phyloP scores from a whole-genome alignment of 2,329 filamentous ascomycete genomes.

The Fusarium falciforme region DNA sequence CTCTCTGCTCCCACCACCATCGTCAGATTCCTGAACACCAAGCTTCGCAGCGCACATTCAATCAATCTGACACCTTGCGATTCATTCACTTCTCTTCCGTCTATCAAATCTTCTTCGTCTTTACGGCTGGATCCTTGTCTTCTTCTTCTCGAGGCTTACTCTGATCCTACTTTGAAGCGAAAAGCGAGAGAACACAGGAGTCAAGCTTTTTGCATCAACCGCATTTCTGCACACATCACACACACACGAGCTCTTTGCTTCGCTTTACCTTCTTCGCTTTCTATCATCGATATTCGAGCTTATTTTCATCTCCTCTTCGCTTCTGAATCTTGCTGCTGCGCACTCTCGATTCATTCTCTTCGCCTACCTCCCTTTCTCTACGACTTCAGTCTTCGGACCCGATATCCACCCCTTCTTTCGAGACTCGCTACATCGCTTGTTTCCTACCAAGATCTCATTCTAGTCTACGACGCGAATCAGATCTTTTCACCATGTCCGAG shows the following conservation, averaged over 20 bases:
- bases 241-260: background rate
- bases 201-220: background rate
- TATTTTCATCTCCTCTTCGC: background rate
- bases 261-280: background rate
- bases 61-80: slow-evolving; percentile 13
- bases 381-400: background rate
- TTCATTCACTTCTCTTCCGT: slow-evolving; percentile 2
- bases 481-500: slow-evolving; percentile 13
- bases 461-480: background rate
- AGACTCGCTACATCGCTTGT: background rate
- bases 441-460: background rate
- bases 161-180: background rate
- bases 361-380: background rate
- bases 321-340: background rate
- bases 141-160: slow-evolving; percentile 5
- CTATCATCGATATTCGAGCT: background rate
- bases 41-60: background rate
- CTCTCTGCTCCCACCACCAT: slow-evolving; percentile 1
- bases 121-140: background rate
- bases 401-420: background rate
- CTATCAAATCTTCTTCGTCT: background rate
- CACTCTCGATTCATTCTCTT: slow-evolving; percentile 10
- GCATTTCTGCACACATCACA: background rate
- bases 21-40: slow-evolving; percentile 16
- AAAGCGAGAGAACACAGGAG: background rate